phyloP scores from a whole-genome alignment of 2,329 filamentous ascomycete species.

The Curvularia sp. region DNA sequence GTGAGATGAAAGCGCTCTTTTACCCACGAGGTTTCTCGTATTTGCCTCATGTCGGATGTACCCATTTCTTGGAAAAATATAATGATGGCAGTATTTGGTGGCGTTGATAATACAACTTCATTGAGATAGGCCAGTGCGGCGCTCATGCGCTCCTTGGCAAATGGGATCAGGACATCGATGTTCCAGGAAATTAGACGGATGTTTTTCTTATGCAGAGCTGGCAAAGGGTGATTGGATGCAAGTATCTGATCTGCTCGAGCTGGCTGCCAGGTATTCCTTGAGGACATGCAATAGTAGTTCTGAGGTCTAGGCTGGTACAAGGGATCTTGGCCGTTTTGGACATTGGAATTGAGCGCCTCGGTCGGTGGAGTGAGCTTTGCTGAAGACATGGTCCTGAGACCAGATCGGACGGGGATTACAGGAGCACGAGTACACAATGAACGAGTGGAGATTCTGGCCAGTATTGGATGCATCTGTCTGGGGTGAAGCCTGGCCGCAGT shows the following conservation, averaged over 20 bases:
- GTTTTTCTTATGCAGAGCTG: constrained; percentile 11
- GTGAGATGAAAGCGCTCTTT: constrained; percentile 57
- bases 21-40: constrained; percentile 58
- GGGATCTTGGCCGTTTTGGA: not conserved
- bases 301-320: constrained; percentile 29
- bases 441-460: not conserved
- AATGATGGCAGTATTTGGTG: constrained; percentile 42
- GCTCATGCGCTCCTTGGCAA: constrained; percentile 50
- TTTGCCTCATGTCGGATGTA: constrained; percentile 54
- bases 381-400: not conserved
- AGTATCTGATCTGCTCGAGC: not conserved
- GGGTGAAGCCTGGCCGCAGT: not conserved
- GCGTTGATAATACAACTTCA: constrained; percentile 31
- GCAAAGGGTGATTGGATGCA: not conserved
- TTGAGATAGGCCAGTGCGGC: constrained; percentile 52
- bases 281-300: constrained; percentile 1
- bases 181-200: constrained; percentile 56
- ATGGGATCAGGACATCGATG: constrained; percentile 56
- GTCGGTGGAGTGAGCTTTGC: not conserved
- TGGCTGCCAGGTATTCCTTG: constrained; percentile 4
- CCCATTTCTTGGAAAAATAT: constrained; percentile 64
- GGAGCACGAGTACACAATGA: no score
- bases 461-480: not conserved
- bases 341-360: not conserved
- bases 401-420: not conserved